These are phyloP conservation scores for Curvularia verruculosa DNA, from an alignment of 2,329 filamentous ascomycete genomes.

Conservation along the genomic window DNA sequence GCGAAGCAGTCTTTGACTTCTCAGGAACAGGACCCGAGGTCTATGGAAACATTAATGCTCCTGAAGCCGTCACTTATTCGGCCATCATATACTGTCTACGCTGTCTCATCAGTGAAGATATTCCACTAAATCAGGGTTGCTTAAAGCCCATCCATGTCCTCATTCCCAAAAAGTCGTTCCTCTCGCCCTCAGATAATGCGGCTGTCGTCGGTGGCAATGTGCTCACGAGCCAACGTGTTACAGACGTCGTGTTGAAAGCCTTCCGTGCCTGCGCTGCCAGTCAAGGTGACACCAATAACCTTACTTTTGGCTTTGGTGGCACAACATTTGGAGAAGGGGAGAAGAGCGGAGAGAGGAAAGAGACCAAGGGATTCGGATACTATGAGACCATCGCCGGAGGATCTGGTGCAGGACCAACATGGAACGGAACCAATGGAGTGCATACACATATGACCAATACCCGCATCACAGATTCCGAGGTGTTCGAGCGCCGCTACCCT, in stretches of 20 bases:
- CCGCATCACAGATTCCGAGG: constrained; percentile 78
- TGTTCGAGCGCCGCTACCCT: constrained; percentile 78
- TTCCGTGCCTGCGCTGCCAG: constrained; percentile 79
- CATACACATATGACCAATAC: constrained; percentile 89
- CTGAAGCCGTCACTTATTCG: constrained; percentile 79
- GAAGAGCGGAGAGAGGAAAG: constrained; percentile 45
- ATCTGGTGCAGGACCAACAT: constrained; percentile 72
- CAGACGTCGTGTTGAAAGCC: constrained; percentile 80
- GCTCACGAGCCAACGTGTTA: constrained; percentile 76
- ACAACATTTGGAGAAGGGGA: constrained; percentile 22
- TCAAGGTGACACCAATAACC: constrained; percentile 83
- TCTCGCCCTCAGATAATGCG: constrained; percentile 75
- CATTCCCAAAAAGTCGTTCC: constrained; percentile 74
- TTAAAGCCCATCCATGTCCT: constrained; percentile 75
- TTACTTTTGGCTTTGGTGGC: constrained; percentile 82
- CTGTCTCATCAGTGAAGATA: constrained; percentile 79
- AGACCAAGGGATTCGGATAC: constrained; percentile 81
- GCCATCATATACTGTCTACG: constrained; percentile 87
- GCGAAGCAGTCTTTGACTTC: constrained; percentile 80
- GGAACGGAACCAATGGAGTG: constrained; percentile 77
- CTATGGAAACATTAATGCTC: constrained; percentile 80
- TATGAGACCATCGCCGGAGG: constrained; percentile 86
- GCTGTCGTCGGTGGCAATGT: constrained; percentile 86
- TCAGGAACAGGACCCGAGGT: constrained; percentile 79
- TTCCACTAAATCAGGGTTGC: constrained; percentile 86